Evolutionary conservation across 345 rosid species (phyloP).

Genomic region (Pistacia integerrima): DNA sequence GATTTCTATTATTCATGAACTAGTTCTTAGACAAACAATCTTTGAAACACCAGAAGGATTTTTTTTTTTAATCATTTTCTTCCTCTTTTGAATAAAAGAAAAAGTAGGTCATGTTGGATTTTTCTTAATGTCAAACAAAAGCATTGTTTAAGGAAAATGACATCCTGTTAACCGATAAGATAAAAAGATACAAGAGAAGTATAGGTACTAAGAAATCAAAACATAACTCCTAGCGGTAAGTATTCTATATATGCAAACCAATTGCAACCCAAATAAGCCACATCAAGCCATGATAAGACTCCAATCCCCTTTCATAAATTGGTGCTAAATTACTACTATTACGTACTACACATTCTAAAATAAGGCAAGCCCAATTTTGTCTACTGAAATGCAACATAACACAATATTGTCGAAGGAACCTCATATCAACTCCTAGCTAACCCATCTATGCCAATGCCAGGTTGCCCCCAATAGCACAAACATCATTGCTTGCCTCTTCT

Average conservation of each 20-base stretch:
- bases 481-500: constrained; percentile 17
- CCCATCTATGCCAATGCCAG: not conserved
- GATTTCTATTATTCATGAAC: not conserved
- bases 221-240: not conserved
- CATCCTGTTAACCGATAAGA: not conserved
- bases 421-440: not conserved
- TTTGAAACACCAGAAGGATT: too few relatives aligned
- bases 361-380: not conserved
- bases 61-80: too few relatives aligned
- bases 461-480: not conserved
- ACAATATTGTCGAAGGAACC: not conserved
- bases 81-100: not conserved
- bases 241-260: not conserved
- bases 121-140: not conserved
- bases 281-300: not conserved
- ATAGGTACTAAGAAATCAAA: not conserved
- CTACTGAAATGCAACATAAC: not conserved
- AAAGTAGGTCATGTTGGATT: not conserved
- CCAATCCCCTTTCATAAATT: not conserved
- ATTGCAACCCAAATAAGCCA: not conserved
- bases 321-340: not conserved
- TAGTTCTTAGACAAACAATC: not conserved
- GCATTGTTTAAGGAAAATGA: not conserved
- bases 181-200: constrained; percentile 1
- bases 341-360: not conserved